Percentiles rank a stretch among this genome's conserved stretches.
phyloP scores from a whole-genome alignment of 371 early-diverging fungal genomes.

The Mucor saturninus region DNA sequence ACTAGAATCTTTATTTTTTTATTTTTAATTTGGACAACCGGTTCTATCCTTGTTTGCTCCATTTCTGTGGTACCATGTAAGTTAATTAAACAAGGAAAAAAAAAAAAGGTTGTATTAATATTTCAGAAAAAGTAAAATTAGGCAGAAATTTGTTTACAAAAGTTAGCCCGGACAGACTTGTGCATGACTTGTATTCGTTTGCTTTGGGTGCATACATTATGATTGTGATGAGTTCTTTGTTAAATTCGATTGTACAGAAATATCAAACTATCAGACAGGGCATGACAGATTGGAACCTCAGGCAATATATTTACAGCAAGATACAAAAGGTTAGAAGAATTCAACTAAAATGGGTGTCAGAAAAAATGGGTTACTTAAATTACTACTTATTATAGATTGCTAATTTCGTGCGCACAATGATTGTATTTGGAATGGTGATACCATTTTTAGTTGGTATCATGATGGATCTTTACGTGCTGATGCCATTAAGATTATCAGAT shows the following conservation, averaged over 20 bases:
- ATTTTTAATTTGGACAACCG: slow-evolving; percentile 58
- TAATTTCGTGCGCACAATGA: slow-evolving; percentile 32
- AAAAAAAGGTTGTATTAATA: background rate
- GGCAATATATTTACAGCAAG: background rate
- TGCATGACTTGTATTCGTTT: slow-evolving; percentile 62
- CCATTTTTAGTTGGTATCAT: slow-evolving; percentile 52
- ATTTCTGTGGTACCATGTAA: slow-evolving; percentile 54
- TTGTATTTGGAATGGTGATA: slow-evolving; percentile 43
- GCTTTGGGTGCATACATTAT: slow-evolving; percentile 22
- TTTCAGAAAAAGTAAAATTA: slow-evolving; percentile 39
- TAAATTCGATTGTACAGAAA: slow-evolving; percentile 23
- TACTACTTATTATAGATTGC: slow-evolving; percentile 12
- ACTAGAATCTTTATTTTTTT: slow-evolving; percentile 46
- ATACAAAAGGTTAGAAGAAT: slow-evolving; percentile 4
- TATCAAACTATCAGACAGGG: slow-evolving; percentile 6
- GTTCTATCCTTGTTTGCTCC: slow-evolving; percentile 44
- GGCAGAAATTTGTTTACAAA: slow-evolving; percentile 48
- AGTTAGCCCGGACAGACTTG: slow-evolving; percentile 20
- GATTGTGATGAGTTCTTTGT: slow-evolving; percentile 20
- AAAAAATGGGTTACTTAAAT: background rate
- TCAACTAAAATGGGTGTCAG: background rate
- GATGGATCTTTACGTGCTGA: slow-evolving; percentile 52
- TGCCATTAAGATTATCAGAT: slow-evolving; percentile 37
- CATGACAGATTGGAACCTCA: slow-evolving; percentile 4
- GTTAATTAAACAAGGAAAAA: slow-evolving; percentile 21